phyloP scores from a whole-genome alignment of 2,329 filamentous ascomycete species.

The Penicillium olsonii region DNA sequence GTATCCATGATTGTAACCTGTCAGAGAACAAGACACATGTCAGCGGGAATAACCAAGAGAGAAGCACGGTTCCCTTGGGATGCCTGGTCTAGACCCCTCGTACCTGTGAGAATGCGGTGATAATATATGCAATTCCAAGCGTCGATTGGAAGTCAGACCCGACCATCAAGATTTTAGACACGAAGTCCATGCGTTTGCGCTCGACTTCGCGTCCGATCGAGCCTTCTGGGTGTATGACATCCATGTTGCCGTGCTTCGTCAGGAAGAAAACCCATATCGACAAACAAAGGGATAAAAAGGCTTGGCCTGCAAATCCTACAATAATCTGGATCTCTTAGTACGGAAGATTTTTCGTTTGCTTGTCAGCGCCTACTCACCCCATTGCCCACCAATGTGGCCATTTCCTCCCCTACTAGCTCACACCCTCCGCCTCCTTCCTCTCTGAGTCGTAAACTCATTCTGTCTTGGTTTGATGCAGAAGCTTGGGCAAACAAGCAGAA shows the following conservation, averaged over 20 bases:
- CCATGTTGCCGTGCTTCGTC: slow-evolving; percentile 30
- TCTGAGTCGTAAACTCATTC: slow-evolving; percentile 54
- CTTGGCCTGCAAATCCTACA: slow-evolving; percentile 36
- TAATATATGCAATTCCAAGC: slow-evolving; percentile 34
- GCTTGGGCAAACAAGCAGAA: background rate
- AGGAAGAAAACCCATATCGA: slow-evolving; percentile 38
- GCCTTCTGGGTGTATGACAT: slow-evolving; percentile 27
- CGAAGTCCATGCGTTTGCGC: slow-evolving; percentile 33
- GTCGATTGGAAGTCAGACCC: slow-evolving; percentile 38
- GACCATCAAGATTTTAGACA: slow-evolving; percentile 37
- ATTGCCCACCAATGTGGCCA: slow-evolving; percentile 35
- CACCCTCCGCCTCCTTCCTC: slow-evolving; percentile 51
- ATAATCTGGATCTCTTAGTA: slow-evolving; percentile 25
- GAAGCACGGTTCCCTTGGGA: no score
- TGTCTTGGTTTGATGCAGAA: background rate
- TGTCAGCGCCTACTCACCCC: slow-evolving; percentile 25
- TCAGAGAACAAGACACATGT: background rate
- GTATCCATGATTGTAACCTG: slow-evolving; percentile 24
- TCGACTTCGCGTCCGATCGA: slow-evolving; percentile 29
- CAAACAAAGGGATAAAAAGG: slow-evolving; percentile 28
- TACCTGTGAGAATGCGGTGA: slow-evolving; percentile 27
- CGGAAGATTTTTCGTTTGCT: background rate
- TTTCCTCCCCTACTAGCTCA: slow-evolving; percentile 44
- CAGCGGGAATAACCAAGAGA: no score
- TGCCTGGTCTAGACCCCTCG: no score